Base-by-base conservation (phyloP, 129 eudicot genomes). In the Ambrosia trifida region DNA sequence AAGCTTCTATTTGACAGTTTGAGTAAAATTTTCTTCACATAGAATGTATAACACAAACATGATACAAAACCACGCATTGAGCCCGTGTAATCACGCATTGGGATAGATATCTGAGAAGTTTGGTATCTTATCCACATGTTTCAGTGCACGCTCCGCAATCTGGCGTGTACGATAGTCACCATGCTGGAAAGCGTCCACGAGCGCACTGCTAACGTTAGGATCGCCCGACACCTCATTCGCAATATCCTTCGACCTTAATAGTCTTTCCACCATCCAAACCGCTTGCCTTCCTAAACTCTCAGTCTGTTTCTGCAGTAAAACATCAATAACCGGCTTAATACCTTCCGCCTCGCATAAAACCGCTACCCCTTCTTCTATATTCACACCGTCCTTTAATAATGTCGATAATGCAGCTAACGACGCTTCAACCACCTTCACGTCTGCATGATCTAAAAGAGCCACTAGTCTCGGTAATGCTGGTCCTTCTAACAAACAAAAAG, bases 391-490 rank as follows among this genome's bases (percentile, higher is more conserved):
- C 13, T 91, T 96, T 57, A 91, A 68, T 70, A 91, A 69, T 19
- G 96, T 88, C 11, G 87, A 88, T 31, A 91, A 31, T 6, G 97
- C 97, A 41, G 97, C 97, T 36, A 91, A 91, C 8, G 97, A 74
- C 14, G 94, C 94, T 75, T 91, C 97, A 4, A 91, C 87, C 5
- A 87, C 97, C 45, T 77, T 79, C 53, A 69, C 97, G 11, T 86
- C 89, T 4, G 83, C 77, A 80, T 91, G 96, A 76, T 91, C 97
- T 31, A 91, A 72, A 32, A 88, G 86, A 49, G 96, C 85, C 52
- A 88, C 94, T 32, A 91, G 70, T 72, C 84, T 84, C 44, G 77
- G 89, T 30, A 91, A 81, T 6, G 91, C 97, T 4, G 83, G 91
- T 16, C 96, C 97, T 56, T 88, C 97, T 78, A 84, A 71, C 30